Evolutionary conservation across 2,329 filamentous ascomycete genomes (phyloP), one percentile per base, ranked within the genome.

Genomic region (Falciphora oryzae): DNA sequence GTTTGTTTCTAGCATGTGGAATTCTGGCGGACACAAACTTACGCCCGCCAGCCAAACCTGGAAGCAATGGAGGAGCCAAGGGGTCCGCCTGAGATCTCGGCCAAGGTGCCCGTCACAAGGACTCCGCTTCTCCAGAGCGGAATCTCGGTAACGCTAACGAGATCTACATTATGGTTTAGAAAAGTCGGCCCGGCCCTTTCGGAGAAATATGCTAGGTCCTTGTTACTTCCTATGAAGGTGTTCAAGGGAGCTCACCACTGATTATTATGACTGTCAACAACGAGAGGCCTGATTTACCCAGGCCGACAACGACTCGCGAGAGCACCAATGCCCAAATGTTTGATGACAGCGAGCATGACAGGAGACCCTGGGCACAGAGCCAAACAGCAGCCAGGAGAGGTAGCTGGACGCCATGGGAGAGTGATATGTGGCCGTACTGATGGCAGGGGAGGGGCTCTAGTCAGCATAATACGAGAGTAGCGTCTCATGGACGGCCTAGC

Each of bases 81-180:
- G 29, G 57, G 57, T 6, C 57, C 57, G 57, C 57, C 57, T 11
- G 28, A 29, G 11, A 59, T 59, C 25, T 59, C 57, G 57, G 57
- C 57, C 13, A 31, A 13, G 25, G 57, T 59, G 25, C 13, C 8
- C 25, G 28, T 22, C 14, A 22, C 28, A 4, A 59, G 57, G 10
- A 59, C 57, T 16, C 25, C 57, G 28, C 57, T 59, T 31, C 57
- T 27, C 57, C 57, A 59, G 32, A 59, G 18, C n/a, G 57, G 25
- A 22, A 59, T 27, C 2, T 59, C 57, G 18, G 57, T 59, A 3
- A 31, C 16, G 28, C 4, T 32, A 22, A 59, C 57, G 11, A 59
- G 57, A 27, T 59, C 57, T 59, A 29, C 18, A 22, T 3, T 2
- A 8, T 27, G 56, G 56, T 25, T 57, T 27, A 57, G 56, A 57